Base-by-base conservation (phyloP, 805 yeast genomes). In the Ogataea paraovalis region DNA sequence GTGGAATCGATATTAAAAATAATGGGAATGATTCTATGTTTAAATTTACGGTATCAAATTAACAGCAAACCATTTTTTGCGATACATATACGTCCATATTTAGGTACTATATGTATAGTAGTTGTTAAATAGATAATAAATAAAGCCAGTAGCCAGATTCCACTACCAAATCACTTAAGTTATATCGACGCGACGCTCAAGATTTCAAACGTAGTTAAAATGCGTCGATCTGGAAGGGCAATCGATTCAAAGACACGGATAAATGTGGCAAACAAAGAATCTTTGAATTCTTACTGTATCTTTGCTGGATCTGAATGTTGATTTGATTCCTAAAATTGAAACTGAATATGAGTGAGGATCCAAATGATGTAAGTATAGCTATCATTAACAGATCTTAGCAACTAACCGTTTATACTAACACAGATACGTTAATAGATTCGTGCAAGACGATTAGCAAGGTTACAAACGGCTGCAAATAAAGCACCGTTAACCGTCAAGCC, bases 391-490 rank as follows among this genome's bases (percentile, higher is more conserved):
- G 12, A 25, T 6, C 28, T 25, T 8, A 7, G 34, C 41, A 2
- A 30, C 42, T 25, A 25, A 7, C 9, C 28, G 9, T 7, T 6
- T 25, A 25, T 25, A 25, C 28, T 25, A 25, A 25, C 28, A 25
- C 10, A 25, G 28, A 25, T 25, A 25, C 10, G 10, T 25, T 25
- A 25, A 25, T 10, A 25, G 57, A 66, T 71, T 34, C 66, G 76
- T 48, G 74, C 73, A 9, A 70, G 68, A 51, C 52, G 86, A 40
- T 65, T 80, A 53, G 86, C 85, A 4, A 71, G 71, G 49, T 67
- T 80, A 47, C 56, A 59, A 27, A 58, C 60, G 38, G 21, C 43
- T 48, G 22, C 48, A 44, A 27, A 46, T 51, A 25, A 14, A 13
- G 16, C 46, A 10, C 18, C 36, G 36, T 20, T 49, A 23, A 33